Evolutionary conservation across 306 rosid species (phyloP), one percentile per base, ranked within the genome.

Genomic region (Castanea crenata): DNA sequence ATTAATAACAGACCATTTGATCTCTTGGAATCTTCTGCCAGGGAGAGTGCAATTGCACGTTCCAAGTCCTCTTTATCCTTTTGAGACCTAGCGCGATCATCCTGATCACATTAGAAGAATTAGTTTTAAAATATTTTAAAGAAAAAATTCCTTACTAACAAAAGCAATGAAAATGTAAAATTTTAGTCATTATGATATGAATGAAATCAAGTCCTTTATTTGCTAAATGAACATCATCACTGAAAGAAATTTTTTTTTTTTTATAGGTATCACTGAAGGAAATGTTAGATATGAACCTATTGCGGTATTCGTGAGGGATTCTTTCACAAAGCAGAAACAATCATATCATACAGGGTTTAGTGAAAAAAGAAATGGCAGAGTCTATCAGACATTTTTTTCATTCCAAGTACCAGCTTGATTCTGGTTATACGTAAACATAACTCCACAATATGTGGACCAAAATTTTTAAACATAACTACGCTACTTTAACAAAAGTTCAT

Each of bases 11-110:
- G 79, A 91, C 97, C 89, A 18, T 85, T 86, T 75, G 89, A 91
- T 79, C 82, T 87, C 86, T 89, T 91, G 49, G 73, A 79, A 90
- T 91, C 97, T 73, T 93, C 98, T 21, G 84, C 85, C 55, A 88
- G 73, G 76, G 99, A 91, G 74, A 85, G 91, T 31, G 92, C 83
- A 80, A 87, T 86, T 35, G 94, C 93, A 82, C 74, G 96, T 70
- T 91, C 98, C 6, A 87, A 76, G 72, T 91, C 97, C 27, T 90
- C 94, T 79, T 88, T 91, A 75, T 91, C 99, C 85, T 91, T 93
- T 76, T 77, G 93, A 62, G 94, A 76, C 83, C 93, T 89, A 81
- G 87, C 71, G 18, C 80, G 90, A 62, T 88, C 97, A 63, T 90
- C 94, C 99, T 96, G 86, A 81, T 74, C 35, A 74, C 80, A 79